Evolutionary conservation across 805 yeast species (phyloP), one percentile per base, ranked within the genome.

Genomic region (Myxozyma udenii): DNA sequence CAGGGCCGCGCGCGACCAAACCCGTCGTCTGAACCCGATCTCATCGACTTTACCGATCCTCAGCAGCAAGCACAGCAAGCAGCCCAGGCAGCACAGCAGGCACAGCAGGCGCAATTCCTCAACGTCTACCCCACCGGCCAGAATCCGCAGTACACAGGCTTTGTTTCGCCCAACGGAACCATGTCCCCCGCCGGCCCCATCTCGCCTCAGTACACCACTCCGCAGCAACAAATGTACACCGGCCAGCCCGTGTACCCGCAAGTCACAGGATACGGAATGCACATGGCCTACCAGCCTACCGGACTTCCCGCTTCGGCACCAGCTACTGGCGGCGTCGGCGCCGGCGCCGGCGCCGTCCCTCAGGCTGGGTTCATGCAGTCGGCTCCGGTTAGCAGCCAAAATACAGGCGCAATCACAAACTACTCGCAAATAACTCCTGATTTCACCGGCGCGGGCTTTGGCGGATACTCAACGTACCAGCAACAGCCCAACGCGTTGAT

Each of bases 301-400:
- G 51, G 66, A 64, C 48, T 66, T 64, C 51, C 47, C 21, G 44
- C 46, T 11, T 11, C 68, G 60, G 47, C 66, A 58, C 55, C 64
- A 47, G 33, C 33, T 9, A 81, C 85, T 16, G 95, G 95, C 48
- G 83, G 80, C 19, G 68, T 81, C 5, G 82, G 96, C 71, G 79
- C 91, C 49, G 96, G 98, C 2, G 95, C 95, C 41, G 97, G 91
- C 65, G 91, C 86, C 67, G 91, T 97, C 1, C 80, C 78, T 60
- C 82, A 93, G 1, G 82, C 84, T 3, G 83, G 80, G 16, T 89
- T 90, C 66, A 77, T 91, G 62, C 88, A 86, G 69, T 86, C 96
- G 22, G 83, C 86, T 55, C 12, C 33, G 14, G 14, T 28, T 9
- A 28, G 33, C 14, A 28, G 33, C 14, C 33, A 28, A 28, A 28